A percentile compares a stretch with the other conserved stretches of the same genome.
Evolutionary conservation across 345 rosid species (phyloP).

Genomic region (Syzygium grande): DNA sequence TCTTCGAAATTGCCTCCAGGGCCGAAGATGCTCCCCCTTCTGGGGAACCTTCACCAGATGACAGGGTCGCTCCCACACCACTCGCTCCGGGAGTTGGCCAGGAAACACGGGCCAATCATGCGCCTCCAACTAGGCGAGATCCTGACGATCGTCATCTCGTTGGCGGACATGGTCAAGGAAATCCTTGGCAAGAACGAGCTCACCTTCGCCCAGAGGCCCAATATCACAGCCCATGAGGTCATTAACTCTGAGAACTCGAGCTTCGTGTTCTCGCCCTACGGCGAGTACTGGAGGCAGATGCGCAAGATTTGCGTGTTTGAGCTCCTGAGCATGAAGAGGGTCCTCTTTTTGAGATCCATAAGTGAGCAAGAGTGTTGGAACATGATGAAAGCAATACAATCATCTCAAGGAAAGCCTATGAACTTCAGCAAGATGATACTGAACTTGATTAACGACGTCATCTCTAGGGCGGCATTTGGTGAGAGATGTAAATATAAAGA

Average conservation of each 20-base stretch:
- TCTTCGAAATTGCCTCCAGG: constrained; percentile 14
- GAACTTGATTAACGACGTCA: constrained; percentile 4
- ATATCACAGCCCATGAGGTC: constrained; percentile 1
- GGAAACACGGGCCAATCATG: constrained; percentile 28
- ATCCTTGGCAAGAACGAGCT: constrained; percentile 19
- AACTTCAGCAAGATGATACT: constrained; percentile 11
- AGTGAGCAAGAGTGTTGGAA: constrained; percentile 2
- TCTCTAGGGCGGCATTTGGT: constrained; percentile 22
- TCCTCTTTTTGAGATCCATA: constrained; percentile 1
- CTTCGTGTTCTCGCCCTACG: constrained; percentile 5
- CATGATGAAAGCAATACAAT: not conserved
- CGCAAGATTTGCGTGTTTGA: constrained; percentile 2
- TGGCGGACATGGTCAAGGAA: constrained; percentile 19
- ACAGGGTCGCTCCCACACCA: constrained; percentile 22
- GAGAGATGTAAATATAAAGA: constrained; percentile 8
- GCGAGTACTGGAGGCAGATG: constrained; percentile 10
- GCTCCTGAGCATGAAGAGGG: constrained; percentile 4
- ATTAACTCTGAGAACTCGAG: constrained; percentile 14
- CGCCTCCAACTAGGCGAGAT: constrained; percentile 27
- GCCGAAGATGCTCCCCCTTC: constrained; percentile 17
- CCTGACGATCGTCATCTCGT: constrained; percentile 12
- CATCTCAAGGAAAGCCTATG: not conserved
- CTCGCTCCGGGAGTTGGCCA: constrained; percentile 12
- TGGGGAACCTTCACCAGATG: constrained; percentile 26
- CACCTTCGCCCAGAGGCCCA: constrained; percentile 20